phyloP scores from a whole-genome alignment of 2,329 filamentous ascomycete genomes.

The Leptoxyphium fumago region DNA sequence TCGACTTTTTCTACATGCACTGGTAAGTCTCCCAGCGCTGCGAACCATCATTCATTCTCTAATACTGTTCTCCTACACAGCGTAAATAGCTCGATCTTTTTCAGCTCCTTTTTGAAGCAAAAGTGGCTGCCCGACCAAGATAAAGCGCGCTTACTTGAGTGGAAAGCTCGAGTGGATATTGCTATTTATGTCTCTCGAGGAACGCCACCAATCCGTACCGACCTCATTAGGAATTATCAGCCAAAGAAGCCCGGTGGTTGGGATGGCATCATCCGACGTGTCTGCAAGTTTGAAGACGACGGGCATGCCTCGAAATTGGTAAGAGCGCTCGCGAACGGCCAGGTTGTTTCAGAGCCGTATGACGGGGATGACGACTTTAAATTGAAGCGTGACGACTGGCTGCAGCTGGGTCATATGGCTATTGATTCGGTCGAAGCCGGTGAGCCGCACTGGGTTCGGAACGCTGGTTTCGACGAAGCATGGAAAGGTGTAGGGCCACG shows the following conservation, averaged over 20 bases:
- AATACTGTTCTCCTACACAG: conserved; percentile 37
- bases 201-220: conserved; percentile 43
- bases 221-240: conserved; percentile 46
- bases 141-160: conserved; percentile 62
- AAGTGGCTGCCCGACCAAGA: conserved; percentile 44
- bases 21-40: background rate
- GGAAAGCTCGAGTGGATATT: conserved; percentile 65
- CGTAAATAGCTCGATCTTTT: conserved; percentile 64
- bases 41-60: background rate
- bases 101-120: conserved; percentile 45
- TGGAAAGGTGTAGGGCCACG: conserved; percentile 36
- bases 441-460: conserved; percentile 44
- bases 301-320: conserved; percentile 68
- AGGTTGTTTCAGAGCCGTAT: conserved; percentile 35
- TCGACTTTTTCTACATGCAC: conserved; percentile 66
- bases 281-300: conserved; percentile 47
- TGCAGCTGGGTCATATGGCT: conserved; percentile 44
- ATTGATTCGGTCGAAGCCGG: conserved; percentile 45
- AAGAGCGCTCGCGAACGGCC: conserved; percentile 52
- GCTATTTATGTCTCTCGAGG: conserved; percentile 57
- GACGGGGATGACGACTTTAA: conserved; percentile 32
- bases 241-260: conserved; percentile 32
- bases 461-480: conserved; percentile 48
- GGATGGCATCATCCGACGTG: conserved; percentile 31
- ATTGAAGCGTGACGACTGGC: conserved; percentile 45